Evolutionary conservation across 2,329 filamentous ascomycete genomes (phyloP).

Genomic region (Leptographium flavum): DNA sequence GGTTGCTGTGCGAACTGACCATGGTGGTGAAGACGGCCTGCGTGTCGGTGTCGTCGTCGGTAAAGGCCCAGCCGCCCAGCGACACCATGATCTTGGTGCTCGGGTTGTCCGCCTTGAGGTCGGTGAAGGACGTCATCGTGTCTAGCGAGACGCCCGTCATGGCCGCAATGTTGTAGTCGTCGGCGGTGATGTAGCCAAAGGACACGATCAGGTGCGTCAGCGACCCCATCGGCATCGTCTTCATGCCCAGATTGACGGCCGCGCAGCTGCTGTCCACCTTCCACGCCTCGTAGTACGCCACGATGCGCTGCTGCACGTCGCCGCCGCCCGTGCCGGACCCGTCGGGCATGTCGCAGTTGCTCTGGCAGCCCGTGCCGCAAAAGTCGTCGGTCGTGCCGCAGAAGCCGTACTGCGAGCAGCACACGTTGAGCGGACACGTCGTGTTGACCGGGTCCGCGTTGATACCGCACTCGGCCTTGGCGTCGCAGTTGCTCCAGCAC

Average conservation of each 20-base stretch:
- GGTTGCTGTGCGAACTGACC: slow-evolving; percentile 3
- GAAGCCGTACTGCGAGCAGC: slow-evolving; percentile 20
- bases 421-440: slow-evolving; percentile 15
- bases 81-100: slow-evolving; percentile 21
- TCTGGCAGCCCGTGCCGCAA: slow-evolving; percentile 6
- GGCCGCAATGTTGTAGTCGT: slow-evolving; percentile 12
- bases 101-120: slow-evolving; percentile 15
- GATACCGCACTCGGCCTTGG: slow-evolving; percentile 2
- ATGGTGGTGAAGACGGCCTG: slow-evolving; percentile 12
- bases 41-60: slow-evolving; percentile 5
- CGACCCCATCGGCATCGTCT: slow-evolving; percentile 12
- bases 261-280: slow-evolving; percentile 10
- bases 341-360: neutral
- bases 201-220: slow-evolving; percentile 22
- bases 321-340: neutral
- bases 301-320: neutral
- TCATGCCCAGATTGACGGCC: neutral
- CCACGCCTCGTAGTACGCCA: slow-evolving; percentile 16
- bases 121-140: slow-evolving; percentile 11
- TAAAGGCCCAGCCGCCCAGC: slow-evolving; percentile 26
- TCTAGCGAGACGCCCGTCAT: slow-evolving; percentile 6
- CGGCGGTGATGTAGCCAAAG: slow-evolving; percentile 19
- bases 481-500: slow-evolving; percentile 1
- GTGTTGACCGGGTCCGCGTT: neutral
- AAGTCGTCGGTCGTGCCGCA: slow-evolving; percentile 19